These are phyloP conservation scores for Pelagomonas calceolata DNA, from an alignment of 108 stramenopile species.

Conservation along the genomic window DNA sequence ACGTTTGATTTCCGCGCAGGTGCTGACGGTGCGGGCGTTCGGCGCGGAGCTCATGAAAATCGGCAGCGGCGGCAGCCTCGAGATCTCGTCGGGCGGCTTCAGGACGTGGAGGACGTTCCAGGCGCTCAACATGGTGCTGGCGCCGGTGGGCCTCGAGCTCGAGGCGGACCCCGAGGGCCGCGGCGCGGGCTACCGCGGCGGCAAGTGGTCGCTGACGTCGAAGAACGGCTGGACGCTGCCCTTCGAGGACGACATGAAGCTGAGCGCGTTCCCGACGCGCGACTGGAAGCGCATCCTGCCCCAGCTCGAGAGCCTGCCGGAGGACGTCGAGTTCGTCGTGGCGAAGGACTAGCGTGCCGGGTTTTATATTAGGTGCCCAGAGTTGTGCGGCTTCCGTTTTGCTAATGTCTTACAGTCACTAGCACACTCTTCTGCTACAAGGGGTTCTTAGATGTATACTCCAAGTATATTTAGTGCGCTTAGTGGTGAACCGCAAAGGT, in stretches of 20 bases:
- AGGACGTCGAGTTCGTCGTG: not conserved
- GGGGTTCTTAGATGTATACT: too few species aligned
- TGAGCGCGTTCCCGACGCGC: not conserved
- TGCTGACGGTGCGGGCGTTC: not conserved
- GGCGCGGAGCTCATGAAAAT: not conserved
- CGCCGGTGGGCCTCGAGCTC: not conserved
- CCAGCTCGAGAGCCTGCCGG: not conserved
- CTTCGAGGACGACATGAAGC: not conserved
- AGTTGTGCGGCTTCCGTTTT: too few species aligned
- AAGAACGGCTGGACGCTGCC: not conserved
- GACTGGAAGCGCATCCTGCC: not conserved
- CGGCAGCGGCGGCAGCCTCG: not conserved
- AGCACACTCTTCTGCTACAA: too few species aligned
- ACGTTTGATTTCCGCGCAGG: too few species aligned
- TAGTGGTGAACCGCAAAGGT: too few species aligned
- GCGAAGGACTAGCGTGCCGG: too few species aligned
- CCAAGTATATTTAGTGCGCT: too few species aligned
- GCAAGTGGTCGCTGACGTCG: not conserved
- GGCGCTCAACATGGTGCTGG: not conserved
- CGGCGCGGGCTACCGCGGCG: not conserved
- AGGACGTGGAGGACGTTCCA: not conserved
- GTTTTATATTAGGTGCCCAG: too few species aligned
- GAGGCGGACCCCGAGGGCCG: not conserved
- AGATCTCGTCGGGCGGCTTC: not conserved
- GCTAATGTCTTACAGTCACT: too few species aligned